A percentile compares a stretch with the other conserved stretches of the same genome.
phyloP scores from a whole-genome alignment of 331 rosid species.

The Rhamnella rubrinervis region DNA sequence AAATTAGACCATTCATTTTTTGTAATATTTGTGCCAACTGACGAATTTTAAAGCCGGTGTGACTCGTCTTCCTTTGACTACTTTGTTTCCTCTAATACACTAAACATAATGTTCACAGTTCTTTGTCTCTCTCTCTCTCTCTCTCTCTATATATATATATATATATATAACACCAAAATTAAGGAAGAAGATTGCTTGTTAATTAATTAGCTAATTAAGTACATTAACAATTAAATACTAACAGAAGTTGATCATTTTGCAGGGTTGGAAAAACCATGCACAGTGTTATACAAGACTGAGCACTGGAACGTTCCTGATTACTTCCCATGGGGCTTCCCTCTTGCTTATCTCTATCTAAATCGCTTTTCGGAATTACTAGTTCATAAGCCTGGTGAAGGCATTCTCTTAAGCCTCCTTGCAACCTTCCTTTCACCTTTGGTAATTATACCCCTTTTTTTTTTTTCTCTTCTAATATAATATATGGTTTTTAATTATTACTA shows the following conservation, averaged over 20 bases:
- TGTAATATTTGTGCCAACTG: no score
- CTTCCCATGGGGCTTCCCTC: conserved; percentile 69
- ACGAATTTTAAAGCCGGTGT: no score
- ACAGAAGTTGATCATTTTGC: conserved; percentile 5
- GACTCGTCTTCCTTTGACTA: no score
- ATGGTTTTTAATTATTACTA: background rate
- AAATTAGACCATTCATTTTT: no score
- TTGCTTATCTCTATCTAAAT: conserved; percentile 42
- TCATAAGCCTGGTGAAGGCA: conserved; percentile 66
- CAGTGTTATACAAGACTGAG: conserved; percentile 45
- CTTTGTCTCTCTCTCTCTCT: no score
- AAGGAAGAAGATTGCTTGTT: no score
- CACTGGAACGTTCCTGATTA: conserved; percentile 60
- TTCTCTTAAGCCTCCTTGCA: conserved; percentile 51
- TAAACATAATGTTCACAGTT: no score
- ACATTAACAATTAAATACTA: background rate
- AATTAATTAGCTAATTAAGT: no score
- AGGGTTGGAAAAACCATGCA: conserved; percentile 60
- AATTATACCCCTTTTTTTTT: background rate
- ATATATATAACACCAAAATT: no score
- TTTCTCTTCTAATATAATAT: background rate
- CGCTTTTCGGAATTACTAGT: conserved; percentile 65
- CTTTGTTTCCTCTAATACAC: no score
- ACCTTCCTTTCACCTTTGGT: conserved; percentile 63
- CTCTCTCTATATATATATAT: no score